A percentile compares a stretch with the other conserved stretches of the same genome.
Conservation (phyloP, 1,139 yeast genomes). For the Hansenula sp. region DNA sequence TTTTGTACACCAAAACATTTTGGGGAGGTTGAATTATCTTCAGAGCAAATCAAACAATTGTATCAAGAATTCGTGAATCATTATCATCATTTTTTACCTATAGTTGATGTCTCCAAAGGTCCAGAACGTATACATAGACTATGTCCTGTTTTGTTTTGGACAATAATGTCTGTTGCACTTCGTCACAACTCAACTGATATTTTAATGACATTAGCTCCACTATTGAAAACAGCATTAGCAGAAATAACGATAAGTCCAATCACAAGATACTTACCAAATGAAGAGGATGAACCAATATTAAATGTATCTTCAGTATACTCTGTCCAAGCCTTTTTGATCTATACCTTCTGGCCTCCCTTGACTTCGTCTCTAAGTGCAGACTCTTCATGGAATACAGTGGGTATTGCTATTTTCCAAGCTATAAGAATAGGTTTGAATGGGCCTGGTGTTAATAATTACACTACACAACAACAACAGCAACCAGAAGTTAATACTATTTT, state of each 20-base stretch:
- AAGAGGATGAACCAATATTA: constrained; percentile 71
- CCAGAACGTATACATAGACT: constrained; percentile 74
- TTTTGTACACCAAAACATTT: constrained; percentile 61
- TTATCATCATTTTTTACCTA: constrained; percentile 84
- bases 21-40: constrained; percentile 57
- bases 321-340: constrained; percentile 85
- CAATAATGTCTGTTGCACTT: constrained; percentile 78
- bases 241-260: constrained; percentile 90
- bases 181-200: constrained; percentile 39
- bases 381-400: constrained; percentile 92
- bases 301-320: constrained; percentile 93
- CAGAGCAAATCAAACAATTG: constrained; percentile 59
- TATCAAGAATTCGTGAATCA: constrained; percentile 65
- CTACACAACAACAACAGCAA: constrained; percentile 21
- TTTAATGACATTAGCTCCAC: constrained; percentile 56
- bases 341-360: constrained; percentile 93
- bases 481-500: constrained; percentile 18
- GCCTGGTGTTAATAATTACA: constrained; percentile 47
- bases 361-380: constrained; percentile 94
- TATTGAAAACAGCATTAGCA: constrained; percentile 72
- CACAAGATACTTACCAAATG: constrained; percentile 73
- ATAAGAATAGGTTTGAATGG: constrained; percentile 85
- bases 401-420: constrained; percentile 88
- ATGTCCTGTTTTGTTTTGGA: constrained; percentile 93
- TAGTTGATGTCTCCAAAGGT: constrained; percentile 76